Evolutionary conservation across 2,329 filamentous ascomycete species (phyloP).

Genomic region (Hypocrella siamensis): DNA sequence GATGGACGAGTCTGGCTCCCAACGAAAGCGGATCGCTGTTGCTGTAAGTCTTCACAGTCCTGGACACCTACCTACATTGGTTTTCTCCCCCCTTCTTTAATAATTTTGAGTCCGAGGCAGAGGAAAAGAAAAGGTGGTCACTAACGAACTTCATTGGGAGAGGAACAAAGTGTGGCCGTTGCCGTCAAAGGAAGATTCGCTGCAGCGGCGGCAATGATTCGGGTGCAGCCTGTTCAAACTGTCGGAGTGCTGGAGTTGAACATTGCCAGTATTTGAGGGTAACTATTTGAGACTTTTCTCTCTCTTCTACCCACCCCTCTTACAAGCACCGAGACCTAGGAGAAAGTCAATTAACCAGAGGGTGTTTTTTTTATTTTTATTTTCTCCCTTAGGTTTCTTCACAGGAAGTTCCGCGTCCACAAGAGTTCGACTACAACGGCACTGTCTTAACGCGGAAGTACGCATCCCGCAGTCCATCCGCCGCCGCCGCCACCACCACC

Average conservation of each 20-base stretch:
- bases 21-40: constrained; percentile 42
- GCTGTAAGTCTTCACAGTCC: constrained; percentile 29
- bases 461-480: too few relatives aligned
- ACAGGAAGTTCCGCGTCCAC: constrained; percentile 12
- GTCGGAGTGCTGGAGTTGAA: constrained; percentile 55
- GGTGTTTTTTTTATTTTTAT: too few relatives aligned
- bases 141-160: neutral
- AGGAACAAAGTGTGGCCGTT: constrained; percentile 58
- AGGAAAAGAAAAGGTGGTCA: constrained; percentile 4
- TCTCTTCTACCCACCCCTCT: neutral
- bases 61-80: neutral
- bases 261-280: constrained; percentile 73
- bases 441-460: constrained; percentile 15
- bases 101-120: neutral
- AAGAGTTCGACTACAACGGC: constrained; percentile 13
- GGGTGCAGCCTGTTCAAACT: constrained; percentile 69
- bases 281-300: constrained; percentile 10
- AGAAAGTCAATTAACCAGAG: constrained; percentile 3
- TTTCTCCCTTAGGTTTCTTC: too few relatives aligned
- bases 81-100: too few relatives aligned
- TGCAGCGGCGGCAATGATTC: constrained; percentile 75
- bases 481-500: constrained; percentile 11
- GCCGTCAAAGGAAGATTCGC: constrained; percentile 85
- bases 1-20: constrained; percentile 23
- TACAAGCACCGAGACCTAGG: too few relatives aligned